A percentile compares a stretch with the other conserved stretches of the same genome.
These are phyloP conservation scores for Stagonosporopsis cucurbitacearum DNA, from an alignment of 2,329 filamentous ascomycete genomes.

Conservation along the genomic window DNA sequence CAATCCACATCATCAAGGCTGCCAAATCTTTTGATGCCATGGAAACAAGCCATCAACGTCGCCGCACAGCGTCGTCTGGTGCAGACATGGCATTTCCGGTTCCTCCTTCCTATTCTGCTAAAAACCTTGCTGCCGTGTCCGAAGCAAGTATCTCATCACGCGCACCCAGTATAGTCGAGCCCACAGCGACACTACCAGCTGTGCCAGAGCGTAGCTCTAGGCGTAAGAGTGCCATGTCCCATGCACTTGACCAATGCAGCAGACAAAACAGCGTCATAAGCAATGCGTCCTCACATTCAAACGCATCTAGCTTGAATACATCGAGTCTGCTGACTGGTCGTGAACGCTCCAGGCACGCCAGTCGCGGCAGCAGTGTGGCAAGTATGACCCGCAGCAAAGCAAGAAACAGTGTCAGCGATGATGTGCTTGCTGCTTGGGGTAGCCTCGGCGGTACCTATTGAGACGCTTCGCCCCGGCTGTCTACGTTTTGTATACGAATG, in stretches of 20 bases:
- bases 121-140: slow-evolving; percentile 31
- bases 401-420: slow-evolving; percentile 53
- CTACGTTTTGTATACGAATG: not conserved
- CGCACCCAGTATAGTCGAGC: slow-evolving; percentile 32
- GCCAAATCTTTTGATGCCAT: slow-evolving; percentile 19
- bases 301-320: slow-evolving; percentile 14
- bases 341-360: slow-evolving; percentile 23
- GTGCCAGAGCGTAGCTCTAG: slow-evolving; percentile 2
- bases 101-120: slow-evolving; percentile 20
- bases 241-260: slow-evolving; percentile 13
- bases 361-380: slow-evolving; percentile 32
- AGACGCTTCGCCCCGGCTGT: not conserved
- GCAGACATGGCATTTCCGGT: slow-evolving; percentile 35
- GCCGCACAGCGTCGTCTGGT: slow-evolving; percentile 46
- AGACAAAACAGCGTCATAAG: slow-evolving; percentile 35
- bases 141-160: slow-evolving; percentile 30
- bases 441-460: slow-evolving; percentile 51
- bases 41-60: slow-evolving; percentile 32
- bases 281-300: slow-evolving; percentile 13
- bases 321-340: slow-evolving; percentile 3
- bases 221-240: slow-evolving; percentile 1
- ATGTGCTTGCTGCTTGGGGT: slow-evolving; percentile 56
- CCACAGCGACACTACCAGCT: slow-evolving; percentile 3
- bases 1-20: slow-evolving; percentile 34
- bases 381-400: slow-evolving; percentile 28